These are phyloP conservation scores for Trapa bicornis DNA, from an alignment of 345 rosid species.

Conservation along the genomic window DNA sequence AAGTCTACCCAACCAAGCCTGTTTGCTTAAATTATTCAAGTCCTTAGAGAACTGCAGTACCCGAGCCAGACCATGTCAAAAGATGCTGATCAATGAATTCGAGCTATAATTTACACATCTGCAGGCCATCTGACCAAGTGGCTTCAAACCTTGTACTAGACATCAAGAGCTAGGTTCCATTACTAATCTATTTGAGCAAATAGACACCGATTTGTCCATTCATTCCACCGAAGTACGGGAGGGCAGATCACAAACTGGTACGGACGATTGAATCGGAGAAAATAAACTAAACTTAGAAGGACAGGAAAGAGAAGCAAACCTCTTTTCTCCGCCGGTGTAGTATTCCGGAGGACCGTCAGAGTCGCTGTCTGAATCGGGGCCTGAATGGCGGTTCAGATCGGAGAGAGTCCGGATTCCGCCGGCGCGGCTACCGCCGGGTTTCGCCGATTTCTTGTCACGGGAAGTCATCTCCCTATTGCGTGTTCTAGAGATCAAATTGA, in stretches of 20 bases:
- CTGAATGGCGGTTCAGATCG: conserved; percentile 68
- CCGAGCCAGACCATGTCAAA: neutral
- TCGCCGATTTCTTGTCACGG: conserved; percentile 62
- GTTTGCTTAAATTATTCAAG: neutral
- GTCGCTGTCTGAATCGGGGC: conserved; percentile 71
- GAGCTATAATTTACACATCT: neutral
- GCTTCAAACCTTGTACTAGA: neutral
- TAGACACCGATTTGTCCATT: neutral
- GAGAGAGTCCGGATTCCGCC: conserved; percentile 75
- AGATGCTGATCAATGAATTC: neutral
- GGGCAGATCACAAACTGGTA: neutral
- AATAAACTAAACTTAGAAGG: neutral
- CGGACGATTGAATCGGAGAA: neutral
- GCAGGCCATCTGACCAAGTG: neutral
- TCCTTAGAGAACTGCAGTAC: neutral
- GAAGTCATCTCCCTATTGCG: conserved; percentile 36
- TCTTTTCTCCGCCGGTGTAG: conserved; percentile 93
- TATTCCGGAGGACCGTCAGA: conserved; percentile 77
- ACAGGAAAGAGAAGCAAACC: conserved; percentile 22
- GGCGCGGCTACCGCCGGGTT: conserved; percentile 47
- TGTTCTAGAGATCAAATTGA: neutral
- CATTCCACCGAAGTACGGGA: neutral
- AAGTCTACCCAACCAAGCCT: neutral
- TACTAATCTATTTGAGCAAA: neutral
- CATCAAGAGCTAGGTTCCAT: neutral